phyloP scores from a whole-genome alignment of 2,329 filamentous ascomycete genomes.

The Paecilomyces variotii region DNA sequence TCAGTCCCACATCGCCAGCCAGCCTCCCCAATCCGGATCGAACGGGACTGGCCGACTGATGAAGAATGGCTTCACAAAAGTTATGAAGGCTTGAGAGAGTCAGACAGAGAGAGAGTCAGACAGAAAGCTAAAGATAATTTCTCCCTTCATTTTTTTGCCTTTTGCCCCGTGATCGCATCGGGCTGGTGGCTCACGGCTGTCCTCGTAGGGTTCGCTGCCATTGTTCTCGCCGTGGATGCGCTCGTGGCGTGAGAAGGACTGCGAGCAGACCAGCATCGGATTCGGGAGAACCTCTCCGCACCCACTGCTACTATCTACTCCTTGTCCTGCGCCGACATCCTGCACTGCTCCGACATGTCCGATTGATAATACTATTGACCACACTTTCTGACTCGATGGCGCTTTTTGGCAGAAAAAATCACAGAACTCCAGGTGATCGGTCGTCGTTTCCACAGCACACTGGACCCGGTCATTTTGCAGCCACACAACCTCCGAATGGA shows the following conservation, averaged over 20 bases:
- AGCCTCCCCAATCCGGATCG: neutral
- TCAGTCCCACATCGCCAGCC: neutral
- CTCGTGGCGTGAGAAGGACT: neutral
- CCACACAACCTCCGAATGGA: neutral
- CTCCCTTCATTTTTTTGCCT: neutral
- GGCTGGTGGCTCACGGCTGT: neutral
- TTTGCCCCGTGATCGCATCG: neutral
- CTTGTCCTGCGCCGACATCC: neutral
- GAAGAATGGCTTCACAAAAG: neutral
- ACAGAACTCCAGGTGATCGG: neutral
- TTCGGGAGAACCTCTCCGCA: neutral
- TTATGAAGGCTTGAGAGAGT: neutral
- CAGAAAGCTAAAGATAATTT: neutral
- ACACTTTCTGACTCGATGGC: neutral
- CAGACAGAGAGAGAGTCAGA: neutral
- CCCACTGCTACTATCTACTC: neutral
- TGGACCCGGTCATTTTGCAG: neutral
- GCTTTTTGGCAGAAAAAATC: neutral
- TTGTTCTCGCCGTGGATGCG: neutral
- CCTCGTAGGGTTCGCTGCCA: neutral
- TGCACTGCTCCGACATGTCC: neutral
- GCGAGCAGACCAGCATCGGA: neutral
- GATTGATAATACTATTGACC: neutral
- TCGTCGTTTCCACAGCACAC: neutral
- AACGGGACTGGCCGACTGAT: neutral